Percentiles rank a stretch among this genome's conserved stretches.
phyloP scores from a whole-genome alignment of 768 basidiomycete genomes.

The Fomitopsis pulvina region DNA sequence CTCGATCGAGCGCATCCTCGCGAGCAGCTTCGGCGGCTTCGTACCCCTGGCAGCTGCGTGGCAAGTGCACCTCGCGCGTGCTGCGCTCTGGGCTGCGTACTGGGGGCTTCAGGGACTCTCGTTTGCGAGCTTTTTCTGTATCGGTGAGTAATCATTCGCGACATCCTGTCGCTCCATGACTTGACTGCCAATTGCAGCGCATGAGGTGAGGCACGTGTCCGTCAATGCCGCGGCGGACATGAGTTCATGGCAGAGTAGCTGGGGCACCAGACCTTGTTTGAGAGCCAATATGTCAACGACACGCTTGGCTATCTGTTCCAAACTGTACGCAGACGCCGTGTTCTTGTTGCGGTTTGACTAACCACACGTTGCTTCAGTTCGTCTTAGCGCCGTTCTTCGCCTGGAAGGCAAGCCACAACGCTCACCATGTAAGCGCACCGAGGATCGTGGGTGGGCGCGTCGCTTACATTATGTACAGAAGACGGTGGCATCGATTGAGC shows the following conservation, averaged over 20 bases:
- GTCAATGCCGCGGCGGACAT: background rate
- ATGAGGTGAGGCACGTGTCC: constrained; percentile 15
- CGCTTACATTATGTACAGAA: constrained; percentile 13
- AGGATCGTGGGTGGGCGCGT: background rate
- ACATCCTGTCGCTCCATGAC: background rate
- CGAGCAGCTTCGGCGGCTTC: constrained; percentile 32
- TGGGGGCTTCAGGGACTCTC: constrained; percentile 48
- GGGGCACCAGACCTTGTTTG: constrained; percentile 22
- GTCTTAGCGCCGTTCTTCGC: constrained; percentile 25
- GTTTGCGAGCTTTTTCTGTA: constrained; percentile 45
- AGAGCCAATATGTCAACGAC: constrained; percentile 21
- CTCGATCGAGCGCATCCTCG: constrained; percentile 35
- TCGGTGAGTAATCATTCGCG: constrained; percentile 28
- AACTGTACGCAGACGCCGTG: constrained; percentile 10
- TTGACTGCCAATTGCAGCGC: constrained; percentile 5
- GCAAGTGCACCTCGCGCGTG: constrained; percentile 26
- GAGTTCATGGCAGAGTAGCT: constrained; percentile 12
- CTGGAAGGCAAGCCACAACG: constrained; percentile 24
- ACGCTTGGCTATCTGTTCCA: constrained; percentile 23
- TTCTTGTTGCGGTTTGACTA: background rate
- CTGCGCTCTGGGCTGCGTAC: constrained; percentile 38
- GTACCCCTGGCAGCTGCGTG: constrained; percentile 23
- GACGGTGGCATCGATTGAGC: constrained; percentile 22
- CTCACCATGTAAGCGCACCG: constrained; percentile 21
- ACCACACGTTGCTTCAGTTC: constrained; percentile 13